Conservation (phyloP, 2,329 filamentous ascomycete genomes). For the Calonectria leucothoes region DNA sequence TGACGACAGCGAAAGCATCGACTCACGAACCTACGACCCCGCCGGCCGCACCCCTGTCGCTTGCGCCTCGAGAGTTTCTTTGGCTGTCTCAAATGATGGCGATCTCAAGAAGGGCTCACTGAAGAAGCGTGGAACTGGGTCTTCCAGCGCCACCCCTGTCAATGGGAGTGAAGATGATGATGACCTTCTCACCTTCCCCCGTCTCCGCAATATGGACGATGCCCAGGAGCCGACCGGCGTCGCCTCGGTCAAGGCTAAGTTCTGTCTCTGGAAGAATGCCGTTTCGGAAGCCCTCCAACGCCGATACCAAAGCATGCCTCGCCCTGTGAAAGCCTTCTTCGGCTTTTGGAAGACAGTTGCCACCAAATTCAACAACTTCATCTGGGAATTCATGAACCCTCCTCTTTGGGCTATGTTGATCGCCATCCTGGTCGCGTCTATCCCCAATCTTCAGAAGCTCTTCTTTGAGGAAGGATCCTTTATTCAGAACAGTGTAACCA, state of each 20-base stretch:
- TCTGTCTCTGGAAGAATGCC: constrained; percentile 35
- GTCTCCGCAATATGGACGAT: constrained; percentile 59
- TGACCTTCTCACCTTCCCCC: constrained; percentile 73
- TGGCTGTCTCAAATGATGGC: constrained; percentile 62
- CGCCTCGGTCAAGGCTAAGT: constrained; percentile 46
- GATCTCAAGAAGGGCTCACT: constrained; percentile 48
- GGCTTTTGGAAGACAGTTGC: constrained; percentile 46
- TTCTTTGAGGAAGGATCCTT: constrained; percentile 94
- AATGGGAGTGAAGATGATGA: constrained; percentile 51
- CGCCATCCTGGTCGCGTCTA: constrained; percentile 90
- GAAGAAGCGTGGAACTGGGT: constrained; percentile 38
- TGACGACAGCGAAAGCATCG: constrained; percentile 49
- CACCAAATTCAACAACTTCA: constrained; percentile 67
- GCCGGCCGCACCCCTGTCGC: constrained; percentile 67
- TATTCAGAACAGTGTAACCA: constrained; percentile 91
- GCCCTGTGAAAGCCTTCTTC: constrained; percentile 52
- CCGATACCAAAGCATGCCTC: constrained; percentile 54
- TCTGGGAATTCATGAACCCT: constrained; percentile 98
- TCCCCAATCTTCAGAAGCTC: constrained; percentile 82
- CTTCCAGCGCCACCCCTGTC: constrained; percentile 37
- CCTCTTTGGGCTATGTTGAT: constrained; percentile 97
- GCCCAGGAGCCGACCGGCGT: constrained; percentile 52
- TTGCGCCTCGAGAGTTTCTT: constrained; percentile 61
- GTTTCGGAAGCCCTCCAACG: constrained; percentile 37
- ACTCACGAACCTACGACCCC: constrained; percentile 64